Percentiles rank a stretch among this genome's conserved stretches.
Evolutionary conservation across 2,329 filamentous ascomycete genomes (phyloP).

Genomic region (Hirsutella rhossiliensis): DNA sequence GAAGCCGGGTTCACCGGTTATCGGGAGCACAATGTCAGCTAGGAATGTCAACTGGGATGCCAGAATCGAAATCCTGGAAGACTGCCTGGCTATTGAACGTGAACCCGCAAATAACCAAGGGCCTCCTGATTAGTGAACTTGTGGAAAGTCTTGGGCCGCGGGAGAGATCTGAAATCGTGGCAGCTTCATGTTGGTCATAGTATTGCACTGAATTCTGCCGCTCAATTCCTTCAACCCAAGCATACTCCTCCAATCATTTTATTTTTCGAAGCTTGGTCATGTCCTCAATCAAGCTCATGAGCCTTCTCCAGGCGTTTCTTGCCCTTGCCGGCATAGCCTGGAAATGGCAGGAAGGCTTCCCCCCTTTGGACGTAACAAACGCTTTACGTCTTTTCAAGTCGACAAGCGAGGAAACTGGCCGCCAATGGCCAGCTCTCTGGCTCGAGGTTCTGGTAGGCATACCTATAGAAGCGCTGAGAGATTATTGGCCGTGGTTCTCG

Average conservation of each 20-base stretch:
- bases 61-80: too few species aligned
- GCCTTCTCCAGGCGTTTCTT: slow-evolving; percentile 2
- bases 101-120: too few species aligned
- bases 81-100: too few species aligned
- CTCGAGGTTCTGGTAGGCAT: not conserved
- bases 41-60: too few species aligned
- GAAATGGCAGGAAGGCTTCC: slow-evolving; percentile 4
- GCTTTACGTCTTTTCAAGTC: not conserved
- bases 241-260: not conserved
- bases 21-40: too few species aligned
- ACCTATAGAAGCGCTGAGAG: not conserved
- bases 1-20: too few species aligned
- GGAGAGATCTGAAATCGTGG: too few species aligned
- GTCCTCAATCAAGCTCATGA: not conserved
- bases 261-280: not conserved
- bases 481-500: slow-evolving; percentile 6
- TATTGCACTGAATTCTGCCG: too few species aligned
- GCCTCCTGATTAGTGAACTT: too few species aligned
- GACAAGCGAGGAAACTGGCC: not conserved
- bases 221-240: too few species aligned
- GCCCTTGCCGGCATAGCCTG: slow-evolving; percentile 1
- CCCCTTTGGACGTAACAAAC: not conserved
- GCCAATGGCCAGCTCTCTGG: not conserved
- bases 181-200: too few species aligned
- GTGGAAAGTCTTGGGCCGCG: too few species aligned